Conservation (phyloP, 2,329 filamentous ascomycete species). For the Fusarium multiceps region DNA sequence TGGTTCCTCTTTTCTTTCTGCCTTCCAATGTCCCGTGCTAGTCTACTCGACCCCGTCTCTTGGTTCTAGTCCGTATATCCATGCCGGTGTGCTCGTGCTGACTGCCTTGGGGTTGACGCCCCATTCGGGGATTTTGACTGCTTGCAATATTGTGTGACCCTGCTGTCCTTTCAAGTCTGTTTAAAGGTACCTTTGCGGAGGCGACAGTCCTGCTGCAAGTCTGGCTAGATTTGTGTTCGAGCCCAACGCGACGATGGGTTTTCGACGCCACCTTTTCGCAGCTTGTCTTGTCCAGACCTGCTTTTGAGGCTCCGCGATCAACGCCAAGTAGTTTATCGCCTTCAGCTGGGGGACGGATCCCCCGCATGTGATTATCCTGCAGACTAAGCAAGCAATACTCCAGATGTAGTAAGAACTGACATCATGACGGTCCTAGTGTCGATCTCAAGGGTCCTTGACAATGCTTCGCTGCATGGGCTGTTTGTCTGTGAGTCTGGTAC, state of each 20-base stretch:
- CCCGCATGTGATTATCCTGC: constrained; percentile 32
- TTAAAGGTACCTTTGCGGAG: background rate
- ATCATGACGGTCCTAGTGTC: constrained; percentile 31
- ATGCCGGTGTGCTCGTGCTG: constrained; percentile 11
- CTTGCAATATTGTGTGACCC: constrained; percentile 2
- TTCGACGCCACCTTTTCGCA: background rate
- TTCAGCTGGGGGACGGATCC: constrained; percentile 8
- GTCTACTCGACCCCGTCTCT: background rate
- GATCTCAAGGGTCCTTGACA: constrained; percentile 25
- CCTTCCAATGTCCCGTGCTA: background rate
- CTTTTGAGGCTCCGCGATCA: constrained; percentile 29
- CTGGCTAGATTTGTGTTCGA: background rate
- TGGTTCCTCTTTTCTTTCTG: constrained; percentile 10
- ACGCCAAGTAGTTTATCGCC: constrained; percentile 18
- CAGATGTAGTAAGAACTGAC: constrained; percentile 35
- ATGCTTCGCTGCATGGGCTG: background rate
- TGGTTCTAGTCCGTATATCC: constrained; percentile 13
- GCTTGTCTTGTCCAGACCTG: background rate
- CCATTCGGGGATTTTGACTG: constrained; percentile 34
- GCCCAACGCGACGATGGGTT: background rate
- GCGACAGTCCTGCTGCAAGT: background rate
- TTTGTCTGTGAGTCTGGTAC: background rate
- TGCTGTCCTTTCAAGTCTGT: background rate
- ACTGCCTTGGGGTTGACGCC: constrained; percentile 13
- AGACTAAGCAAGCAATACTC: constrained; percentile 17